Base-by-base conservation (phyloP, 306 rosid species). In the Abrus precatorius region DNA sequence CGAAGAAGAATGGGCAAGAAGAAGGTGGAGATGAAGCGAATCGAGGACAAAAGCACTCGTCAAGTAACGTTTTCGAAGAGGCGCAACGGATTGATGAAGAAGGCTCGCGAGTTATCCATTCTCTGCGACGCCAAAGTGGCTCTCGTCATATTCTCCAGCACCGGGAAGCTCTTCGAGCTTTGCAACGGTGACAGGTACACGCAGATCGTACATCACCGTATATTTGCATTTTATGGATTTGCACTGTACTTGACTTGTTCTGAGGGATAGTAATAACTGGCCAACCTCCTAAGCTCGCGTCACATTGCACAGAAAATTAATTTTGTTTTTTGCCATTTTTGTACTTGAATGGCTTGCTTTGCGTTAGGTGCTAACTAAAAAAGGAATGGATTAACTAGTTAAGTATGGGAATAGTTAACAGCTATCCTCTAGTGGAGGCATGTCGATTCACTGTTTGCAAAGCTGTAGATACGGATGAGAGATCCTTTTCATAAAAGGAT, bases 51-150 rank as follows among this genome's bases (percentile, higher is more conserved):
- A 30, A 64, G 29, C 81, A 27, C 43, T 13, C 81, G 81, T 43
- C 74, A 52, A 10, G 34, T 77, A 29, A 77, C 75, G 5, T 77
- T 77, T 68, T 66, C 82, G 10, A 77, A 77, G 82, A 66, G 82
- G 57, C 74, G 82, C 9, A 77, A 54, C 5, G 82, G 82, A 67
- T 43, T 77, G 59, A 41, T 77, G 57, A 77, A 77, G 75, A 77
- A 67, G 41, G 82, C 75, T 29, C 56, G 45, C 12, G 82, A 77
- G 68, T 57, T 77, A 3, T 66, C 82, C 4, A 5, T 67, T 41
- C 82, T 77, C 48, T 77, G 81, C 73, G 75, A 77, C 1, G 82
- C 75, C 1, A 28, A 66, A 7, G 75, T 77, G 27, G 82, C 82
- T 4, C 7, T 67, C 5, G 2, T 77, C 47, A 4, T 77, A 57